A percentile compares a stretch with the other conserved stretches of the same genome.
phyloP scores from a whole-genome alignment of 768 basidiomycete genomes.

The Dictyophora rubrovolvata region DNA sequence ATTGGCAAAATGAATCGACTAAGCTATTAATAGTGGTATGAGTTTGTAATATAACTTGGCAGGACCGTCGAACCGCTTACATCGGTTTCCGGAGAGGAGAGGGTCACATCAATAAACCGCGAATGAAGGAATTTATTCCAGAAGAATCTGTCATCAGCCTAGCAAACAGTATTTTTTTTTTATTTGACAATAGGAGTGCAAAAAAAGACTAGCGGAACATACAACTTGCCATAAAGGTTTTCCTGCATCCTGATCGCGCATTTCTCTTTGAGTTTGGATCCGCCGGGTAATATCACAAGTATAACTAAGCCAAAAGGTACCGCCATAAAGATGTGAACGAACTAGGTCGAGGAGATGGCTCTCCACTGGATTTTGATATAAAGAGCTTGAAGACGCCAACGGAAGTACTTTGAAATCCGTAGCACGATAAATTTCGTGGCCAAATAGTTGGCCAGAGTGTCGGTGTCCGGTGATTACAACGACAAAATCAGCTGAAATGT shows the following conservation, averaged over 20 bases:
- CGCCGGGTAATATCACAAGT: conserved; percentile 82
- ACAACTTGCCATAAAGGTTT: conserved; percentile 74
- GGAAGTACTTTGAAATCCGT: conserved; percentile 90
- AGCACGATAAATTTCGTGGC: conserved; percentile 80
- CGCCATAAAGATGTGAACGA: conserved; percentile 68
- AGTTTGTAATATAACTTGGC: background rate
- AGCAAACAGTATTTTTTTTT: conserved; percentile 10
- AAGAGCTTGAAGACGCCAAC: conserved; percentile 54
- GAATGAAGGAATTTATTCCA: conserved; percentile 80
- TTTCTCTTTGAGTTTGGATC: conserved; percentile 71
- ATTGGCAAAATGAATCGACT: conserved; percentile 85
- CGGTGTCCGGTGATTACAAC: conserved; percentile 80
- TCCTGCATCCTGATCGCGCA: conserved; percentile 37
- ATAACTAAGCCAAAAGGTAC: conserved; percentile 87
- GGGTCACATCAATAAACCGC: conserved; percentile 48
- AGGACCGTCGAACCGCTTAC: conserved; percentile 26
- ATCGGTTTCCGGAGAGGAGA: conserved; percentile 46
- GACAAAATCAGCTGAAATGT: conserved; percentile 74
- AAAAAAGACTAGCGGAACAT: conserved; percentile 19
- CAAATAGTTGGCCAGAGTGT: conserved; percentile 66
- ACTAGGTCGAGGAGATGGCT: conserved; percentile 79
- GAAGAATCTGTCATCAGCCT: conserved; percentile 96
- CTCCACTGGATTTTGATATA: conserved; percentile 78
- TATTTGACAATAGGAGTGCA: background rate
- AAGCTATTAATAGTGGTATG: conserved; percentile 41